Base-by-base conservation (phyloP, 805 yeast species). In the Cyberlindnera japonica region DNA sequence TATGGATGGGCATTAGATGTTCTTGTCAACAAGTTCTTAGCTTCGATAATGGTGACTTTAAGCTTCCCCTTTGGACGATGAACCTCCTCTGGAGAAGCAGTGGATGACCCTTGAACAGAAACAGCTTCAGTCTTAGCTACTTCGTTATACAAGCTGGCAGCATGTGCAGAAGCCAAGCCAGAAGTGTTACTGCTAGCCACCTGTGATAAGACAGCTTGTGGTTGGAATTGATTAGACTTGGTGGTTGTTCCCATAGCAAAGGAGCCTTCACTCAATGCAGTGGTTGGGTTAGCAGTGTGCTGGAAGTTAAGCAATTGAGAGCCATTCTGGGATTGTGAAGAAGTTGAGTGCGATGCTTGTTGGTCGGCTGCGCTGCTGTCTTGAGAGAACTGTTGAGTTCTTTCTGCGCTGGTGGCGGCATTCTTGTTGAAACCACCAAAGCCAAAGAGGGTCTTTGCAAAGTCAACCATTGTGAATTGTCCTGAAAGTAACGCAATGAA, bases 1-100 rank as follows among this genome's bases (percentile, higher is more conserved):
- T 89, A 83, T 3, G 96, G 96, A 51, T 77, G 84, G 4, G 91
- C 58, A 56, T 68, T 65, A 29, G 71, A 64, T 5, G 78, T 63
- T 33, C 73, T 69, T 24, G 81, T 75, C 31, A 72, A 65, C 47
- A 91, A 71, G 51, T 80, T 81, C 43, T 71, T 74, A 2, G 96
- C 97, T 62, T 87, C 91, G 20, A 84, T 67, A 45, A 91, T 87
- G 24, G 77, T 79, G 35, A 93, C 89, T 54, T 79, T 78, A 38
- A 91, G 72, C 60, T 84, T 85, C 33, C 98, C 98, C 57, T 84
- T 76, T 30, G 93, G 90, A 6, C 39, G 35, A 16, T 45, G 35
- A 43, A 36, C 50, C 49, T 48, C 54, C n/a, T 34, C 39, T 1
- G 28, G 28, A 11, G 21, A 17, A 4, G 36, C 33, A 10, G 41